Conservation (phyloP, 345 rosid species). For the Leavenworthia alabamica region DNA sequence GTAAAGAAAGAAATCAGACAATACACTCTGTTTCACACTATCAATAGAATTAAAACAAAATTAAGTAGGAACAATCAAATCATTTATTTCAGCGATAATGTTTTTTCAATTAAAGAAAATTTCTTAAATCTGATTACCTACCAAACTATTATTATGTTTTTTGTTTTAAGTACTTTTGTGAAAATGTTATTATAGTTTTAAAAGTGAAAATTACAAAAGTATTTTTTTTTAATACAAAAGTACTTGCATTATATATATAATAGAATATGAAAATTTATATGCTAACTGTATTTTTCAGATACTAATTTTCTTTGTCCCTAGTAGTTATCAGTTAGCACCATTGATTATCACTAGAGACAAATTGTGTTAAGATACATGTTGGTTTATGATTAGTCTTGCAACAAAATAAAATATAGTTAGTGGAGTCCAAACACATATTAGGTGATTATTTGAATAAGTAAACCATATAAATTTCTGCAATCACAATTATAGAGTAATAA, state of each 20-base stretch:
- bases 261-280: not conserved
- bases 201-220: too few species aligned
- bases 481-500: not conserved
- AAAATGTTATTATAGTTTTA: not conserved
- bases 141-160: not conserved
- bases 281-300: not conserved
- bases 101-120: not conserved
- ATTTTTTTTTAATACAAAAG: not conserved
- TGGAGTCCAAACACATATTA: slow-evolving; percentile 5
- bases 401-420: not conserved
- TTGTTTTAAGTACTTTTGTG: not conserved
- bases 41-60: slow-evolving; percentile 6
- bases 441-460: slow-evolving; percentile 10
- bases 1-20: not conserved
- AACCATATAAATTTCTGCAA: not conserved
- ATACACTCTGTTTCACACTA: slow-evolving; percentile 9
- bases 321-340: not conserved
- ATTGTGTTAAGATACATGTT: not conserved
- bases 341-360: not conserved
- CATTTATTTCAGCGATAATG: slow-evolving; percentile 6
- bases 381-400: not conserved
- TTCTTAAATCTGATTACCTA: not conserved
- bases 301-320: not conserved
- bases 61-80: slow-evolving; percentile 10
- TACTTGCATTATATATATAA: not conserved